Base-by-base conservation (phyloP, 1,284 basidiomycete species). In the Pyrrhoderma lamaoense region DNA sequence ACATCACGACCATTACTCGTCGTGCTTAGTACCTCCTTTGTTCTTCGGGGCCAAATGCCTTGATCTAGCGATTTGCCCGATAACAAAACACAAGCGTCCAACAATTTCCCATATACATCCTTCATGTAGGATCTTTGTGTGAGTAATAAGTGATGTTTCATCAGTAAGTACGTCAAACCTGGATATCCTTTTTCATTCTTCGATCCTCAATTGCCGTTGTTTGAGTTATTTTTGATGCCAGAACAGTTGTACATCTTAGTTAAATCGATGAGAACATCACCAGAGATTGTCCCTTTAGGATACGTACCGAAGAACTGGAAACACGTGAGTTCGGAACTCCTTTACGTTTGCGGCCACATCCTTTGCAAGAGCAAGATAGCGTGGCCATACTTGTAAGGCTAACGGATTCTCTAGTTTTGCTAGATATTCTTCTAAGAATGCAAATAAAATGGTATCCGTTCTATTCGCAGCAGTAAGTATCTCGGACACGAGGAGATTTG, bases 121-220 rank as follows among this genome's bases (percentile, higher is more conserved):
- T 88, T 53, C 11, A 31, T 31, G 27, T 31, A 11, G 27, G n/a
- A n/a, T n/a, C n/a, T n/a, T 7, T 47, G 7, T 22, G 16, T 40
- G 18, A 16, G n/a, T 43, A 39, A 37, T n/a, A n/a, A n/a, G n/a
- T n/a, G n/a, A n/a, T n/a, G n/a, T n/a, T n/a, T n/a, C n/a, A n/a
- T n/a, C n/a, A n/a, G n/a, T n/a, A n/a, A n/a, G n/a, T n/a, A n/a
- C n/a, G n/a, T n/a, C 59, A 38, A 58, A 82, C 85, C 72, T 95
- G 93, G 14, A 98, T 70, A 55, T 99, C 95, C 60, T 92, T 88
- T n/a, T 89, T 80, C 50, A 93, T 71, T 18, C 89, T 77, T 16
- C 83, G 78, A 65, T 99, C 95, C 55, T 98, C 95, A 64, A 95
- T 76, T 0, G 91, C 89, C 2, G 86, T 83, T 0, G 92, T 94